These are phyloP conservation scores for Aspergillus texensis DNA, from an alignment of 2,329 filamentous ascomycete species.

Conservation along the genomic window DNA sequence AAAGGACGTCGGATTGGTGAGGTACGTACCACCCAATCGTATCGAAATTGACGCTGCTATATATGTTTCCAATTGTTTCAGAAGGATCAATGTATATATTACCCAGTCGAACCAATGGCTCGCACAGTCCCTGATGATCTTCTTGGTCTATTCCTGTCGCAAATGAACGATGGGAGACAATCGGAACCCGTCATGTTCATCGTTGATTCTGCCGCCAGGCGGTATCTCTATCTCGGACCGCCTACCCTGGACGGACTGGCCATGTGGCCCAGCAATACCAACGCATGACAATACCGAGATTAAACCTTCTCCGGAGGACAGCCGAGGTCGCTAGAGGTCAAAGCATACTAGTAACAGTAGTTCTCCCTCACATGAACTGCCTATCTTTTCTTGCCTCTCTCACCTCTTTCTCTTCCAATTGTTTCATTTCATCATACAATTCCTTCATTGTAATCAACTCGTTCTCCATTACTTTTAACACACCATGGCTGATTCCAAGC, in stretches of 20 bases:
- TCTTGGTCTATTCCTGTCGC: not conserved
- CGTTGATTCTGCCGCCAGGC: not conserved
- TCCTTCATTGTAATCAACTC: not conserved
- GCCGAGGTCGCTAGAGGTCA: not conserved
- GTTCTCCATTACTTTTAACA: slow-evolving; percentile 3
- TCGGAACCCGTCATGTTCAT: not conserved
- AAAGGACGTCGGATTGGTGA: not conserved
- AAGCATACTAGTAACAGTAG: too few relatives aligned
- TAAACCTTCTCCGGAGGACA: not conserved
- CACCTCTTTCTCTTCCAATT: slow-evolving; percentile 4
- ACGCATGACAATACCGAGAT: slow-evolving; percentile 3
- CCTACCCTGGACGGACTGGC: not conserved
- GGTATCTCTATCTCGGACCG: not conserved
- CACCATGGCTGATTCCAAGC: slow-evolving; percentile 36
- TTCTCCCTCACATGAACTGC: not conserved
- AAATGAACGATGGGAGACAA: not conserved
- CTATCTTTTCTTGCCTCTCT: not conserved
- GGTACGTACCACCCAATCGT: not conserved
- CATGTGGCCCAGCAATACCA: not conserved
- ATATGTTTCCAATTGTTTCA: not conserved
- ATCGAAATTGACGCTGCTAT: not conserved
- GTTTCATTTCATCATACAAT: slow-evolving; percentile 4
- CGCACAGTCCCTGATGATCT: not conserved
- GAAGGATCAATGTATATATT: not conserved
- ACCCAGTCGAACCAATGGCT: not conserved